phyloP scores from a whole-genome alignment of 2,329 filamentous ascomycete genomes.

The Ophiosphaerella herpotricha region DNA sequence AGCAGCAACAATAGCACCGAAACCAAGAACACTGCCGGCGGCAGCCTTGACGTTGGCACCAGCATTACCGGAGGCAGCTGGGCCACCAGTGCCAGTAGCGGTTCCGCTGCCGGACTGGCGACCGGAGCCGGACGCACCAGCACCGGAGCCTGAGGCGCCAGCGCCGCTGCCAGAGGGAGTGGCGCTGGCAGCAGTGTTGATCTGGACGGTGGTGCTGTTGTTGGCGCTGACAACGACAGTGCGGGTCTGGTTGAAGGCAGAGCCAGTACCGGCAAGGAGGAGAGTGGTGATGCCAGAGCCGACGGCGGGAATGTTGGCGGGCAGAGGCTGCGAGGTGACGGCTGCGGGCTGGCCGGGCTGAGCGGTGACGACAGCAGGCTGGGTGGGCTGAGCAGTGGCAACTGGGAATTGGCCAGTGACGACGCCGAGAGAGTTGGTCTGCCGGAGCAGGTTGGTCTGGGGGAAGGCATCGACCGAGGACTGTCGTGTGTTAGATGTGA shows the following conservation, averaged over 20 bases:
- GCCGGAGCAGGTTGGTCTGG: conserved; percentile 33
- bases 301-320: conserved; percentile 43
- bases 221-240: conserved; percentile 40
- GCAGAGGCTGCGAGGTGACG: conserved; percentile 29
- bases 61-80: conserved; percentile 24
- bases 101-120: neutral
- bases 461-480: conserved; percentile 32
- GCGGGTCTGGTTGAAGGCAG: conserved; percentile 33
- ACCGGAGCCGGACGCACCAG: conserved; percentile 16
- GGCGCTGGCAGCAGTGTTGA: conserved; percentile 13
- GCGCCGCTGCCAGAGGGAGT: conserved; percentile 11
- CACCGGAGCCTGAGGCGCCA: conserved; percentile 10
- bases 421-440: conserved; percentile 43
- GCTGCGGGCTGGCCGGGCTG: conserved; percentile 32
- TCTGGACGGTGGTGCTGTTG: conserved; percentile 39
- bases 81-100: conserved; percentile 16
- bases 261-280: conserved; percentile 27
- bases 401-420: conserved; percentile 35
- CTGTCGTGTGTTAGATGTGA: conserved; percentile 7
- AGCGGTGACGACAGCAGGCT: conserved; percentile 28
- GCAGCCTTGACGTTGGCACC: conserved; percentile 37
- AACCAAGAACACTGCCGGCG: conserved; percentile 38
- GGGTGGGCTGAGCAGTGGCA: conserved; percentile 27
- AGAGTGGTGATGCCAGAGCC: conserved; percentile 43
- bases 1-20: conserved; percentile 43